Percentiles rank a stretch among this genome's conserved stretches.
Evolutionary conservation across 306 rosid species (phyloP).

Genomic region (Senna siamea): DNA sequence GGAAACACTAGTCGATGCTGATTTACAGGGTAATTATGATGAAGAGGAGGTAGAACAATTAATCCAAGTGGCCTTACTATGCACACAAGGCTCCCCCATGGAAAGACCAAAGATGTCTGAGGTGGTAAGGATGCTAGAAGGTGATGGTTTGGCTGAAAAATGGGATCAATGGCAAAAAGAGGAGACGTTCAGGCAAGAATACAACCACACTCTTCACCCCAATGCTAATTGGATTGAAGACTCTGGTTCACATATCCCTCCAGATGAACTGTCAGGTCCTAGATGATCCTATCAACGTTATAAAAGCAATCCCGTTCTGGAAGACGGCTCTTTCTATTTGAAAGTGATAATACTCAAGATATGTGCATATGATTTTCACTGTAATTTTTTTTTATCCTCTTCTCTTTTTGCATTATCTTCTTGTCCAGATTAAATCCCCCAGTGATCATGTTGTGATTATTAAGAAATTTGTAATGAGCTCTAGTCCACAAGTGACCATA

Average conservation of each 20-base stretch:
- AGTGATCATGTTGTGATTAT: conserved; percentile 18
- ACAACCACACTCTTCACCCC: conserved; percentile 36
- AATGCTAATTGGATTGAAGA: conserved; percentile 46
- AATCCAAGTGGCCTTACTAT: conserved; percentile 67
- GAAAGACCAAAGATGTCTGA: conserved; percentile 81
- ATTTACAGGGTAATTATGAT: conserved; percentile 52
- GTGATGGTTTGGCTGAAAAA: conserved; percentile 70
- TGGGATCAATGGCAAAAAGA: conserved; percentile 76
- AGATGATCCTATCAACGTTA: conserved; percentile 48
- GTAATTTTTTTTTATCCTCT: not conserved
- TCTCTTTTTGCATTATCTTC: not conserved
- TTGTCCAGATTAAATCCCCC: conserved; percentile 8
- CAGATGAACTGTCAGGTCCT: conserved; percentile 68
- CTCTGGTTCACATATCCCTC: conserved; percentile 57
- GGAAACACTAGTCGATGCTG: conserved; percentile 65
- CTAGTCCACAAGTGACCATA: conserved; percentile 7
- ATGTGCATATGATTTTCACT: conserved; percentile 42
- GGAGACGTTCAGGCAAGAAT: conserved; percentile 54
- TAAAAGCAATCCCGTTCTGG: conserved; percentile 10
- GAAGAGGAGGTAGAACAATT: conserved; percentile 64
- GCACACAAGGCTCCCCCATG: conserved; percentile 58
- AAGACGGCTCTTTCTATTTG: too few species aligned
- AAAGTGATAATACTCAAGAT: conserved; percentile 19
- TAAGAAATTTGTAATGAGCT: conserved; percentile 5
- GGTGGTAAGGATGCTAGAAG: conserved; percentile 81